Base-by-base conservation (phyloP, 345 rosid species). In the Populus simonii region DNA sequence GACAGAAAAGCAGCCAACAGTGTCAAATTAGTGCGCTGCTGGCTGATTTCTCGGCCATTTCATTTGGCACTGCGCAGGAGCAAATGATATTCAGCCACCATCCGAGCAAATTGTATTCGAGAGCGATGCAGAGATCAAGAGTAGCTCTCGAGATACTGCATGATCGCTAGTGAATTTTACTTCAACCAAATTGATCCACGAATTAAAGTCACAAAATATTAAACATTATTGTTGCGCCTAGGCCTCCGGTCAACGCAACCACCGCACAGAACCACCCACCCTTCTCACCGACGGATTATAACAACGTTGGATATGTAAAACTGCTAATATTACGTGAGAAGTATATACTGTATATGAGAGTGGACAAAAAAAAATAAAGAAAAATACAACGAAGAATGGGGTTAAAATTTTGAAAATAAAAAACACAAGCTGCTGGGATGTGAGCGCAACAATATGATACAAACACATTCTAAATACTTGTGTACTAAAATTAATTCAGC, bases 391-490 rank as follows among this genome's bases (percentile, higher is more conserved):
- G 29, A 33, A 2, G 25, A 38, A 38, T 1, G 38, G 45, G 23
- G 22, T 25, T 9, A 29, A 8, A 29, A 25, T n/a, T 47, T 43
- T 12, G 12, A 11, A 13, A 35, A 73, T 8, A 8, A n/a, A 23
- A 9, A 3, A 10, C 23, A 53, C 23, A 7, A 59, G 29, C 65
- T 59, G 27, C 65, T 59, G 29, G 29, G 27, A 59, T 59, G 65
- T 10, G 16, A 23, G 29, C 1, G 65, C 65, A 59, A n/a, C 29
- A 10, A 73, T 27, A 57, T 75, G 45, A 61, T 78, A 78, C 85
- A 80, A 31, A 8, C 68, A 78, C 62, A 75, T 69, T 39, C 70
- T 76, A 49, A 70, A 67, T 78, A 78, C 51, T 57, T 69, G 72
- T 68, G 67, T 61, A 79, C 53, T 41, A 43, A 29, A 72, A 49